A percentile compares a stretch with the other conserved stretches of the same genome.
These are phyloP conservation scores for Polychaeton citri DNA, from an alignment of 2,329 filamentous ascomycete species.

Conservation along the genomic window DNA sequence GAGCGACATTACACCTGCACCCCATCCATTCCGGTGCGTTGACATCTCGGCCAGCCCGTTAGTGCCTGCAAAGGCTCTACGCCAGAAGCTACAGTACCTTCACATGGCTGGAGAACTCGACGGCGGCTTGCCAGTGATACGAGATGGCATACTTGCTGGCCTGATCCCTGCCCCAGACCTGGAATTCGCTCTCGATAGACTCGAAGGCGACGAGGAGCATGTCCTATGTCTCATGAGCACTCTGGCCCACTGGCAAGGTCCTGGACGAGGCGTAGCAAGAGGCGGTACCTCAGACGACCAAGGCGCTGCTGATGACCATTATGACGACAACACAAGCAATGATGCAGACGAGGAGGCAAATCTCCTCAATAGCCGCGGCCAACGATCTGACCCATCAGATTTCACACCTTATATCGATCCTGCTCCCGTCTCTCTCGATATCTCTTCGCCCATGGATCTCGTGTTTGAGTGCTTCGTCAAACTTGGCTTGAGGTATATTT, in stretches of 20 bases:
- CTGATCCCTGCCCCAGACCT: slow-evolving; percentile 89
- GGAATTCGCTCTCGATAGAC: slow-evolving; percentile 77
- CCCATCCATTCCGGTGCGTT: slow-evolving; percentile 65
- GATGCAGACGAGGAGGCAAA: slow-evolving; percentile 1
- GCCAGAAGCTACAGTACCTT: slow-evolving; percentile 66
- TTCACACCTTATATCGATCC: slow-evolving; percentile 89
- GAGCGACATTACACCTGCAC: slow-evolving; percentile 68
- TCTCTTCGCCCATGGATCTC: slow-evolving; percentile 80
- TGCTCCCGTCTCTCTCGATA: slow-evolving; percentile 75
- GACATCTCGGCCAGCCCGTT: slow-evolving; percentile 76
- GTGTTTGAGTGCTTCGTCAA: slow-evolving; percentile 97
- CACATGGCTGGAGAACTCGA: slow-evolving; percentile 83
- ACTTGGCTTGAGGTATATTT: slow-evolving; percentile 81
- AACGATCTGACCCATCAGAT: slow-evolving; percentile 53
- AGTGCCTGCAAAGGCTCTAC: slow-evolving; percentile 62
- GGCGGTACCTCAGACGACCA: slow-evolving; percentile 9
- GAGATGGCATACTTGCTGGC: slow-evolving; percentile 67
- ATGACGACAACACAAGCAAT: slow-evolving; percentile 3
- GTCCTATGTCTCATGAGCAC: slow-evolving; percentile 72
- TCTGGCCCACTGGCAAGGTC: slow-evolving; percentile 19
- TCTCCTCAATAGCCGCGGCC: slow-evolving; percentile 4
- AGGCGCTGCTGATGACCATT: slow-evolving; percentile 2
- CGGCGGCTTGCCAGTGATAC: slow-evolving; percentile 76
- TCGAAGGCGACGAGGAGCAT: slow-evolving; percentile 55
- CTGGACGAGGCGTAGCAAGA: slow-evolving; percentile 3